These are phyloP conservation scores for Umbellularia californica DNA, from an alignment of 164 flowering plant species.

Conservation along the genomic window DNA sequence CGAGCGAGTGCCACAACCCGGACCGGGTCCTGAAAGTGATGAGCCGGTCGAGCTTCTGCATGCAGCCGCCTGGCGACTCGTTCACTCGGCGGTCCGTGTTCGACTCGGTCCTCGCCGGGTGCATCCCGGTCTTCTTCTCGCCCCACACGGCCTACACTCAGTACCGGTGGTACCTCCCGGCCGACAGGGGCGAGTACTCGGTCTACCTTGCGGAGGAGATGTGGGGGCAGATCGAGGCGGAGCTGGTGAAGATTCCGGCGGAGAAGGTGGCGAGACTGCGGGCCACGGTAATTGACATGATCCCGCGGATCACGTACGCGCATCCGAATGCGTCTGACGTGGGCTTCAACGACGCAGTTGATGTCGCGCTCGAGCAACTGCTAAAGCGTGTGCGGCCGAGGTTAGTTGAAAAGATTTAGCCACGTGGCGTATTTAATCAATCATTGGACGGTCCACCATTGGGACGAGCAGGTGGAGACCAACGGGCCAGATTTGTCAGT, in stretches of 20 bases:
- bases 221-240: conserved; percentile 24
- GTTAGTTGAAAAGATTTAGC: neutral
- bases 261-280: conserved; percentile 35
- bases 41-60: conserved; percentile 41
- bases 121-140: conserved; percentile 67
- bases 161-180: conserved; percentile 54
- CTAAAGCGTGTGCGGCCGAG: conserved; percentile 18
- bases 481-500: too few species aligned
- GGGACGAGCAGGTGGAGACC: too few species aligned
- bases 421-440: neutral
- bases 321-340: conserved; percentile 39
- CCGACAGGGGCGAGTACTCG: conserved; percentile 33
- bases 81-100: conserved; percentile 63
- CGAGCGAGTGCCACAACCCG: conserved; percentile 40
- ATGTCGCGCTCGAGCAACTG: conserved; percentile 36
- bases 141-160: conserved; percentile 59
- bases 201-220: conserved; percentile 35
- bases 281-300: conserved; percentile 36
- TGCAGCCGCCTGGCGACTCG: conserved; percentile 71
- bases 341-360: conserved; percentile 43
- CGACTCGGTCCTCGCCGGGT: conserved; percentile 56
- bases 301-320: conserved; percentile 47
- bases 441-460: too few species aligned
- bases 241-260: conserved; percentile 24
- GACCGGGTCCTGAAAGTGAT: conserved; percentile 33